Conservation (phyloP, 1,284 basidiomycete species). For the Trichosporon asahii region DNA sequence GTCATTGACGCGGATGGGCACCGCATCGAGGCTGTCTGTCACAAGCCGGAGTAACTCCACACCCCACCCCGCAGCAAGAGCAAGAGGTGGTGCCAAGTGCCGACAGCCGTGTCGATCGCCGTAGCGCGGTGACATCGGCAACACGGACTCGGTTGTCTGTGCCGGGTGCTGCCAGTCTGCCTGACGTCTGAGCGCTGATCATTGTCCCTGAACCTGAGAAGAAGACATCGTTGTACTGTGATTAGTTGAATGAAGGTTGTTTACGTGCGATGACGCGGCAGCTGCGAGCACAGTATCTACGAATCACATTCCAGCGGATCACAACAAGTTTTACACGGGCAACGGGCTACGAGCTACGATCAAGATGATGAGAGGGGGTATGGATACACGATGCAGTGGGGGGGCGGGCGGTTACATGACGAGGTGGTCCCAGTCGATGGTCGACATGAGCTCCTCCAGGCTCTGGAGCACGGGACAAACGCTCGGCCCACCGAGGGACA, state of each 20-base stretch:
- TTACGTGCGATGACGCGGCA: neutral
- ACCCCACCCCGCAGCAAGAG: no score
- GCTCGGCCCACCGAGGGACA: neutral
- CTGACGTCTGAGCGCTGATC: neutral
- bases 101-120: no score
- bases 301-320: neutral
- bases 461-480: slow-evolving; percentile 1
- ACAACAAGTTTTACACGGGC: neutral
- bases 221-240: neutral
- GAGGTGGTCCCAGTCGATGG: slow-evolving; percentile 4
- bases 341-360: no score
- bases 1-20: slow-evolving; percentile 22
- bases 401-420: neutral
- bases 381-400: neutral
- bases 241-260: neutral
- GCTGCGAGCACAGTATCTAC: no score
- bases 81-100: no score
- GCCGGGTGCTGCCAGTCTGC: neutral
- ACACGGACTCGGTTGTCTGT: no score
- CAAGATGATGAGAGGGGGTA: neutral
- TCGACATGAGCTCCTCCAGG: slow-evolving; percentile 5
- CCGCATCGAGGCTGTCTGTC: slow-evolving; percentile 24
- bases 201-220: neutral
- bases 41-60: neutral
- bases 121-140: no score